Percentiles rank a stretch among this genome's conserved stretches.
Conservation (phyloP, 2,329 filamentous ascomycete species). For the Cladophialophora immunda region DNA sequence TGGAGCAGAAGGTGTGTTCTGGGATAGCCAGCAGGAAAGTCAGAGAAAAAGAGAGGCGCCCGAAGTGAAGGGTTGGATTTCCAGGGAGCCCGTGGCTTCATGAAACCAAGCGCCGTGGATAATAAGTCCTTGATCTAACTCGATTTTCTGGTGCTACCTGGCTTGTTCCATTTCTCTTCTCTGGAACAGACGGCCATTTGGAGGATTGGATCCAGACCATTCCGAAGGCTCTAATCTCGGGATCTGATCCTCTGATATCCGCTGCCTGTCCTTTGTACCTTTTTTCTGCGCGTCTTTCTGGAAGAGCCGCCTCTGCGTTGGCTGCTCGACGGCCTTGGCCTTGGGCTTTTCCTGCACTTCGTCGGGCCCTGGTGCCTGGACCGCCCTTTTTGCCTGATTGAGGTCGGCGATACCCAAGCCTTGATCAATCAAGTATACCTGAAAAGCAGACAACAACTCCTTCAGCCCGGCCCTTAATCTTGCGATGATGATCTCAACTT, state of each 20-base stretch:
- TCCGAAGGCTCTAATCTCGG: constrained; percentile 1
- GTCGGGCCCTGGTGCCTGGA: constrained; percentile 39
- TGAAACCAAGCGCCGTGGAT: neutral
- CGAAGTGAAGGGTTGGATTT: constrained; percentile 58
- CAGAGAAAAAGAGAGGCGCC: constrained; percentile 57
- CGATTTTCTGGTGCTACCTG: constrained; percentile 16
- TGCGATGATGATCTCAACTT: constrained; percentile 75
- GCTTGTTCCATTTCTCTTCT: constrained; percentile 38
- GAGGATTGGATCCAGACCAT: constrained; percentile 8
- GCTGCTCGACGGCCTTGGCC: constrained; percentile 11
- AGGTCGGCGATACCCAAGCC: constrained; percentile 76
- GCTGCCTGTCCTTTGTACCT: neutral
- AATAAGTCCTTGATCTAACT: constrained; percentile 6
- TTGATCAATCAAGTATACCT: constrained; percentile 75
- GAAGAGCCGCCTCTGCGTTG: constrained; percentile 23
- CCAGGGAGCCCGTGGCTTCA: constrained; percentile 28
- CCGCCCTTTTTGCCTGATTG: constrained; percentile 74
- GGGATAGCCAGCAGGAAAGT: constrained; percentile 51
- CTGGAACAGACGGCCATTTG: constrained; percentile 19
- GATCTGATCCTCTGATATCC: neutral
- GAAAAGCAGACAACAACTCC: constrained; percentile 75
- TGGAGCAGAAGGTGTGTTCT: constrained; percentile 49
- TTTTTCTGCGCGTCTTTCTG: constrained; percentile 19
- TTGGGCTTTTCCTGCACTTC: constrained; percentile 17
- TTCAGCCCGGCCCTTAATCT: constrained; percentile 71